Percentiles rank a stretch among this genome's conserved stretches.
phyloP scores from a whole-genome alignment of 2,329 filamentous ascomycete species.

The Colletotrichum tropicale region DNA sequence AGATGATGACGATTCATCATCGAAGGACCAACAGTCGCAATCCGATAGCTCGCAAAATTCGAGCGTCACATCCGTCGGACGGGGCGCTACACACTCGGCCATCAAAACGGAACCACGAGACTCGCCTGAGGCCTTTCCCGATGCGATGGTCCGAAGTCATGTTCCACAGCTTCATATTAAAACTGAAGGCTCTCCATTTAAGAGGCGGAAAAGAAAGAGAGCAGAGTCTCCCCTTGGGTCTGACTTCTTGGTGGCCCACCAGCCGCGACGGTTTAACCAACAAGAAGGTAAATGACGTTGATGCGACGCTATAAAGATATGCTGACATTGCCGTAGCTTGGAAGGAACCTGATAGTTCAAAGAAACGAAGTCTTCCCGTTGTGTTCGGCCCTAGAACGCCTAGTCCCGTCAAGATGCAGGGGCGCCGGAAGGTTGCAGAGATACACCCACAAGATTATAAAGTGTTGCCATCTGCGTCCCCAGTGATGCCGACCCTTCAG shows the following conservation, averaged over 20 bases:
- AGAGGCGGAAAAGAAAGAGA: neutral
- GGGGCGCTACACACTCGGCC: neutral
- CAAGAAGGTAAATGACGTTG: neutral
- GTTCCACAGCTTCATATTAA: neutral
- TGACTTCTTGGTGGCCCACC: neutral
- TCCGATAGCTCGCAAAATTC: neutral
- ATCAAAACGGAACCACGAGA: neutral
- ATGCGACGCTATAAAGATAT: neutral
- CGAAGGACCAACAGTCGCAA: neutral
- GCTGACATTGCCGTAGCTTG: neutral
- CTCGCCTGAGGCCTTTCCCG: neutral
- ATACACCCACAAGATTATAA: neutral
- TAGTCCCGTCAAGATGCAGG: neutral
- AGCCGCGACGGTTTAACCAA: neutral
- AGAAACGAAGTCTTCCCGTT: neutral
- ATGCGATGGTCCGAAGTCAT: neutral
- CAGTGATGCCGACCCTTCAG: neutral
- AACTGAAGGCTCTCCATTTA: neutral
- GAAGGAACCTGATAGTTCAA: neutral
- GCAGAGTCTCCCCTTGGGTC: neutral
- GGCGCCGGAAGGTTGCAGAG: neutral
- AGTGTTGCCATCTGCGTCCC: neutral
- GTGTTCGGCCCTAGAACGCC: neutral
- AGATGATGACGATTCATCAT: neutral
- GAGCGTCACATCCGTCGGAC: neutral